Conservation (phyloP, 2,329 filamentous ascomycete genomes). For the Scedosporium aurantiacum region DNA sequence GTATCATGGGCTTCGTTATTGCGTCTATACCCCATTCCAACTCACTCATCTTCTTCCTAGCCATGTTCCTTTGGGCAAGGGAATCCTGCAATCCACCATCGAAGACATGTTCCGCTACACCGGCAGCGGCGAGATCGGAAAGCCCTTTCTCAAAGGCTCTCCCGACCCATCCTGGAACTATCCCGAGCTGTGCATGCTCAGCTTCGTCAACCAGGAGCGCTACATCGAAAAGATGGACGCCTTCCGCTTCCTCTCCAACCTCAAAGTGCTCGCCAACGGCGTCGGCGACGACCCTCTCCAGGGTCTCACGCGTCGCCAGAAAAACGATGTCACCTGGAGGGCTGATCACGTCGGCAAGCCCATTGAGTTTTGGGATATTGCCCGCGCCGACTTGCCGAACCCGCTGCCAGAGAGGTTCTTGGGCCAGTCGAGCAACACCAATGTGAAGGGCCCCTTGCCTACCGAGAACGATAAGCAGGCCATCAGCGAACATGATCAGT, state of each 20-base stretch:
- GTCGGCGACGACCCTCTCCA: not conserved
- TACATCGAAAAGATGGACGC: constrained; percentile 7
- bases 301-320: not conserved
- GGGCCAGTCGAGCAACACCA: constrained; percentile 3
- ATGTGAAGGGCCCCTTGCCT: constrained; percentile 1
- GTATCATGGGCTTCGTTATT: not conserved
- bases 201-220: constrained; percentile 8
- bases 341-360: not conserved
- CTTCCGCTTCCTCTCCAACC: constrained; percentile 1
- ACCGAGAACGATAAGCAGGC: not conserved
- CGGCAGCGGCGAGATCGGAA: constrained; percentile 2
- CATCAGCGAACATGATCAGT: not conserved
- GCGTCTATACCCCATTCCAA: not conserved
- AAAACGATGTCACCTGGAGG: not conserved
- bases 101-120: constrained; percentile 7
- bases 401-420: constrained; percentile 5
- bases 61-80: constrained; percentile 2
- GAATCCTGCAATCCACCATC: constrained; percentile 5
- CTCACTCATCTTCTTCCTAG: not conserved
- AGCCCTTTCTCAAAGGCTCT: constrained; percentile 5
- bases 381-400: not conserved
- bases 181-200: constrained; percentile 3
- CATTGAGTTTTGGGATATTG: constrained; percentile 4
- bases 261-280: not conserved
- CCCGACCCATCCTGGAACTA: constrained; percentile 3